These are phyloP conservation scores for Thraustochytrium striatum DNA, from an alignment of 352 stramenopile genomes.

Conservation along the genomic window DNA sequence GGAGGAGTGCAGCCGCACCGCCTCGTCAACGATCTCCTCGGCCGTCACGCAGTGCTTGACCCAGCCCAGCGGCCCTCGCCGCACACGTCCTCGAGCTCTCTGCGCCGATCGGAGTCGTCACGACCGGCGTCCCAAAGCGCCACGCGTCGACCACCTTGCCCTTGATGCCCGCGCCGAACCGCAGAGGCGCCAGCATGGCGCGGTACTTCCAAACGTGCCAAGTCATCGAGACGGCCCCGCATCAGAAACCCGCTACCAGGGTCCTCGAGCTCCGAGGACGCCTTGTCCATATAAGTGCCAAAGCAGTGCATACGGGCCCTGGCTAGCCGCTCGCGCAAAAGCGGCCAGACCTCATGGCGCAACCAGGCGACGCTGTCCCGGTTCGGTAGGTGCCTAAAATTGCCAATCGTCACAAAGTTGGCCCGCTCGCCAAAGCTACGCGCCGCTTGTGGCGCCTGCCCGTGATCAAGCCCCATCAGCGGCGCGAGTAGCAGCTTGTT, in stretches of 20 bases:
- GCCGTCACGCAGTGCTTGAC: not conserved
- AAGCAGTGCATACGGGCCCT: slow-evolving; percentile 73
- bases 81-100: slow-evolving; percentile 69
- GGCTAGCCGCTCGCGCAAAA: slow-evolving; percentile 60
- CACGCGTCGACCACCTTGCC: slow-evolving; percentile 89
- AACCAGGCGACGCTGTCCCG: slow-evolving; percentile 77
- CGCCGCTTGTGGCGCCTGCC: slow-evolving; percentile 46
- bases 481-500: slow-evolving; percentile 11
- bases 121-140: slow-evolving; percentile 77
- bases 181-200: slow-evolving; percentile 77
- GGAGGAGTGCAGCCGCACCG: slow-evolving; percentile 11
- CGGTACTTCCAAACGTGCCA: slow-evolving; percentile 65
- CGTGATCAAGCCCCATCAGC: not conserved
- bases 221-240: slow-evolving; percentile 70
- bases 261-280: slow-evolving; percentile 51
- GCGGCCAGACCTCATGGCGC: slow-evolving; percentile 65
- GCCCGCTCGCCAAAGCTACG: slow-evolving; percentile 54
- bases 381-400: slow-evolving; percentile 85
- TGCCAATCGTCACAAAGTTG: slow-evolving; percentile 74
- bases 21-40: not conserved
- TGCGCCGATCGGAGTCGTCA: slow-evolving; percentile 76
- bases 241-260: slow-evolving; percentile 60
- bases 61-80: slow-evolving; percentile 8
- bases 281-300: slow-evolving; percentile 58
- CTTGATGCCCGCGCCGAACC: slow-evolving; percentile 88